These are phyloP conservation scores for Brassica hybrid DNA, from an alignment of 441 rosid genomes.

Conservation along the genomic window DNA sequence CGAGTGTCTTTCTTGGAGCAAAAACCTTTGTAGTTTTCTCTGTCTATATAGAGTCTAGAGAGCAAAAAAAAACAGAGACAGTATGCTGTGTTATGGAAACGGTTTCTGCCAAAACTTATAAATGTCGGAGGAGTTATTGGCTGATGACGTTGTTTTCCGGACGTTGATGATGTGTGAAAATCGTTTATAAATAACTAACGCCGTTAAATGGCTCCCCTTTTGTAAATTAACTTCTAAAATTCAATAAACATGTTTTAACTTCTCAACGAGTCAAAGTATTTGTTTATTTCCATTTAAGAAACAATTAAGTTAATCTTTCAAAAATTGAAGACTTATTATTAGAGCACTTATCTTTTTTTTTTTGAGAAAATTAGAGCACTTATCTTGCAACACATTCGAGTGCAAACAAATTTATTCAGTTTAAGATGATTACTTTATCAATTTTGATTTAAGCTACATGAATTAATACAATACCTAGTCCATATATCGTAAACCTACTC, in stretches of 20 bases:
- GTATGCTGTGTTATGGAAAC: constrained; percentile 27
- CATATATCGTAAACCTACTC: not conserved
- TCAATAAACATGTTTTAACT: not conserved
- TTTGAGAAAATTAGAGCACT: too few relatives aligned
- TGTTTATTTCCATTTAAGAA: constrained; percentile 8
- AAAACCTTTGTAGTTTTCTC: not conserved
- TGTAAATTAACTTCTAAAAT: not conserved
- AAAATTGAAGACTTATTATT: not conserved
- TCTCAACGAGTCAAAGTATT: constrained; percentile 8
- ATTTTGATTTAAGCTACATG: not conserved
- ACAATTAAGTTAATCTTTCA: not conserved
- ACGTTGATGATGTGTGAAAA: constrained; percentile 13
- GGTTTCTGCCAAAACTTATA: constrained; percentile 33
- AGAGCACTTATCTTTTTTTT: not conserved
- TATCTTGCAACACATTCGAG: not conserved
- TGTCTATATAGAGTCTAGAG: constrained; percentile 5
- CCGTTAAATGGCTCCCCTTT: constrained; percentile 21
- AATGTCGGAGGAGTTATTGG: constrained; percentile 35
- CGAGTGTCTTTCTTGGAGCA: constrained; percentile 19
- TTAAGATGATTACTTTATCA: not conserved
- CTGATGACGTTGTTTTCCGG: constrained; percentile 40
- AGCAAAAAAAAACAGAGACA: constrained; percentile 4
- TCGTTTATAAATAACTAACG: constrained; percentile 25
- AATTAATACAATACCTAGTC: not conserved
- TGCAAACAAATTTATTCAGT: not conserved